phyloP scores from a whole-genome alignment of 1,139 yeast genomes.

The Diutina ranongensis region DNA sequence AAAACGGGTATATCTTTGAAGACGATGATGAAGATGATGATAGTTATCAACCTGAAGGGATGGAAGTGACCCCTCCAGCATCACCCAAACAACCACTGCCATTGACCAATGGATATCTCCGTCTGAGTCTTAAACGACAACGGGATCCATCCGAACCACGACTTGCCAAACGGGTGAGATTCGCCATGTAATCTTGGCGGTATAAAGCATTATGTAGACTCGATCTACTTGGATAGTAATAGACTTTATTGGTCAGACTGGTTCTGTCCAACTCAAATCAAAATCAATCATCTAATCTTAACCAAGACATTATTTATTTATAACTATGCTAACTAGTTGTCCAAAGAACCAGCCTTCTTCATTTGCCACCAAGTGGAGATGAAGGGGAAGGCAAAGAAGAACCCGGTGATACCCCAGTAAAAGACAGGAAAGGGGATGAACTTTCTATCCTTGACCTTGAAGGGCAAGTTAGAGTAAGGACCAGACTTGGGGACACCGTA shows the following conservation, averaged over 20 bases:
- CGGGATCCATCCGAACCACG: not conserved
- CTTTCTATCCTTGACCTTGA: slow-evolving; percentile 85
- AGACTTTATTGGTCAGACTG: not conserved
- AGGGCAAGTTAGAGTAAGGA: slow-evolving; percentile 84
- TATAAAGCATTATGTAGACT: not conserved
- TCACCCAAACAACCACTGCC: not conserved
- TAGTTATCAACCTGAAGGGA: slow-evolving; percentile 2
- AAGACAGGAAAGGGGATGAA: slow-evolving; percentile 65
- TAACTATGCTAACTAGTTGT: not conserved
- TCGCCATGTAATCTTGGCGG: not conserved
- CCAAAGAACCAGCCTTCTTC: slow-evolving; percentile 51
- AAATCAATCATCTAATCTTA: too few relatives aligned
- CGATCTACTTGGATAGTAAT: not conserved
- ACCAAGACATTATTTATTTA: too few relatives aligned
- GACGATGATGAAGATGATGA: slow-evolving; percentile 5
- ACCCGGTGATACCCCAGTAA: slow-evolving; percentile 70
- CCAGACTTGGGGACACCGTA: slow-evolving; percentile 58
- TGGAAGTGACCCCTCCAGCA: slow-evolving; percentile 1
- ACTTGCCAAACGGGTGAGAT: not conserved
- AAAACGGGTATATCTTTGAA: not conserved
- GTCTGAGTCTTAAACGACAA: slow-evolving; percentile 4
- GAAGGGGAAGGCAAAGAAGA: slow-evolving; percentile 53
- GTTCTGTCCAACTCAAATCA: too few relatives aligned
- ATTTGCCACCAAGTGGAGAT: slow-evolving; percentile 57
- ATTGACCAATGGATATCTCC: not conserved